phyloP scores from a whole-genome alignment of 495 filamentous ascomycete species.

The Lophium mytilinum region DNA sequence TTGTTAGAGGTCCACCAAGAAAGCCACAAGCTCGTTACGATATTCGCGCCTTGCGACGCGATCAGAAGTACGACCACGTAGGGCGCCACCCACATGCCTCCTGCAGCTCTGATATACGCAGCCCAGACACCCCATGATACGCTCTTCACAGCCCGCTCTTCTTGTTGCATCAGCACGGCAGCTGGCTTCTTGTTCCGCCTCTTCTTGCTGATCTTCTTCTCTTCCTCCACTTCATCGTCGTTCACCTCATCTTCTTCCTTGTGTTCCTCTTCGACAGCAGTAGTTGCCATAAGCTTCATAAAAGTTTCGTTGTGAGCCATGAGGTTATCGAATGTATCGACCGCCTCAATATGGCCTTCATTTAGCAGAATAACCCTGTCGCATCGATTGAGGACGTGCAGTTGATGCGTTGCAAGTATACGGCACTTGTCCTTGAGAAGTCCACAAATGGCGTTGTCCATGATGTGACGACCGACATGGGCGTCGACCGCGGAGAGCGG shows the following conservation, averaged over 20 bases:
- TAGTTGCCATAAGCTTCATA: constrained; percentile 72
- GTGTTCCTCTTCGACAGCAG: constrained; percentile 61
- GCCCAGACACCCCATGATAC: constrained; percentile 78
- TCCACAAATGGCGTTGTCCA: constrained; percentile 89
- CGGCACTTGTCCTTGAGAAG: constrained; percentile 81
- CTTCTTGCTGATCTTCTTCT: constrained; percentile 47
- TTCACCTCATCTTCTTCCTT: constrained; percentile 36
- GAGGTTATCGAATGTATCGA: constrained; percentile 82
- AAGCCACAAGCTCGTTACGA: constrained; percentile 83
- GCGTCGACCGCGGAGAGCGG: constrained; percentile 47
- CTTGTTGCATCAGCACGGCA: constrained; percentile 74
- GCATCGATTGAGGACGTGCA: constrained; percentile 83
- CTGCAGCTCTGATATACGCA: constrained; percentile 73
- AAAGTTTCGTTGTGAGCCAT: constrained; percentile 69
- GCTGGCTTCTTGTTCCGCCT: constrained; percentile 49
- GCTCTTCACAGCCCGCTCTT: constrained; percentile 75
- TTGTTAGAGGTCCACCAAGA: constrained; percentile 83
- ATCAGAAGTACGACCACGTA: constrained; percentile 58
- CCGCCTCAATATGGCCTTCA: constrained; percentile 66
- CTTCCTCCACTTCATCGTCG: constrained; percentile 37
- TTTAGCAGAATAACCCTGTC: constrained; percentile 91
- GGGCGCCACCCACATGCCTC: constrained; percentile 60
- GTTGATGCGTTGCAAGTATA: constrained; percentile 88
- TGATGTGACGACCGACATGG: constrained; percentile 75
- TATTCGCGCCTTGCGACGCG: constrained; percentile 70